phyloP scores from a whole-genome alignment of 495 filamentous ascomycete species.

The Neurospora hispaniola region DNA sequence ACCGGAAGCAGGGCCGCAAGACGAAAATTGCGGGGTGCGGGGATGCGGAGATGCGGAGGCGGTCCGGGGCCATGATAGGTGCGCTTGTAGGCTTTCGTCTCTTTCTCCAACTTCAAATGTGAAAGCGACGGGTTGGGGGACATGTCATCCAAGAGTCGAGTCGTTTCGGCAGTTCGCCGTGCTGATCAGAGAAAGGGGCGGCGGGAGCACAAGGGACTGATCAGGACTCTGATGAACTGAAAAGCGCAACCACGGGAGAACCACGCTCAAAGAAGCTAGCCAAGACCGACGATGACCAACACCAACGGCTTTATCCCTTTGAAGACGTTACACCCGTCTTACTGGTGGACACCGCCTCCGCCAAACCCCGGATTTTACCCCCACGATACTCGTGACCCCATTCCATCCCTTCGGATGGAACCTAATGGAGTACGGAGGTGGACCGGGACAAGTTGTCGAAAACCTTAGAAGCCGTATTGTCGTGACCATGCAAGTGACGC shows the following conservation, averaged over 20 bases:
- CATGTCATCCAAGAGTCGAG: not conserved
- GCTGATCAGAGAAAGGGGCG: not conserved
- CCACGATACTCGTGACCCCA: not conserved
- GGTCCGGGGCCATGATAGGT: not conserved
- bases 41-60: not conserved
- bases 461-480: not conserved
- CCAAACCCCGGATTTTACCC: not conserved
- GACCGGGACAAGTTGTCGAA: not conserved
- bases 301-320: not conserved
- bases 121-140: not conserved
- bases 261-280: not conserved
- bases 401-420: not conserved
- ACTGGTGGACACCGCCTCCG: not conserved
- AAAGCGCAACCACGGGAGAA: too few relatives aligned
- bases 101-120: not conserved
- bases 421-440: not conserved
- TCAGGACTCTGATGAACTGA: not conserved
- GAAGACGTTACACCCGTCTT: not conserved
- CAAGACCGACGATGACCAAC: not conserved
- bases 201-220: not conserved
- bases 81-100: not conserved
- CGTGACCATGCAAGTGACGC: not conserved
- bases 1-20: not conserved
- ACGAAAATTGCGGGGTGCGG: not conserved
- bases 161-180: not conserved